Conservation (phyloP, 106 monocot species). For the Allium fistulosum region DNA sequence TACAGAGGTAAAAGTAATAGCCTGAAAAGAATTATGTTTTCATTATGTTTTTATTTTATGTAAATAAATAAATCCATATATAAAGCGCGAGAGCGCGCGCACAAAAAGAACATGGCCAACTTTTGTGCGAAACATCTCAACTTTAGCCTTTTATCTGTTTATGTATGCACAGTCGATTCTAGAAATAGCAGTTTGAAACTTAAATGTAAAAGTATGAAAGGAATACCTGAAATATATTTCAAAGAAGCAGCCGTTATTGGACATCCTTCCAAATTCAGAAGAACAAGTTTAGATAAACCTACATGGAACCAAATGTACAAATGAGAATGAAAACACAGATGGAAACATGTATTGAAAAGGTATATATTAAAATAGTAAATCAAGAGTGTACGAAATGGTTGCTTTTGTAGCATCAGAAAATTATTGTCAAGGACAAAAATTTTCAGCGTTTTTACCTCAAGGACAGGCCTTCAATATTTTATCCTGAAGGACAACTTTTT, state of each 20-base stretch:
- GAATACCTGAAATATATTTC: constrained; percentile 63
- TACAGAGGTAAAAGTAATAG: too few species aligned
- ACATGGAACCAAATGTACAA: constrained; percentile 6
- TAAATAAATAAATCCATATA: too few species aligned
- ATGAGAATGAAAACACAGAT: constrained; percentile 21
- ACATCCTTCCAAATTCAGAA: constrained; percentile 92
- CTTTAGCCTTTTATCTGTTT: neutral
- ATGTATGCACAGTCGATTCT: neutral
- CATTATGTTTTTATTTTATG: too few species aligned
- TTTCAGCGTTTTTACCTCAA: too few species aligned
- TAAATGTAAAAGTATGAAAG: too few species aligned
- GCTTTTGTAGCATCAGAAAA: neutral
- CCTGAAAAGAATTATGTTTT: too few species aligned
- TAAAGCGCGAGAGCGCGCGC: too few species aligned
- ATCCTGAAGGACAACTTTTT: too few species aligned
- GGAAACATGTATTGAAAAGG: neutral
- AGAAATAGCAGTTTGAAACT: neutral
- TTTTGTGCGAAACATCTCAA: neutral
- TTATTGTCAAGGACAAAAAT: too few species aligned
- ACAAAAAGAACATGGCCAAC: too few species aligned
- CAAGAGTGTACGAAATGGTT: neutral
- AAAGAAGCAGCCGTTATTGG: constrained; percentile 76
- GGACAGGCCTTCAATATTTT: too few species aligned
- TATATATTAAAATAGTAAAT: neutral
- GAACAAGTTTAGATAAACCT: constrained; percentile 68